These are phyloP conservation scores for Aspergillus haitiensis DNA, from an alignment of 495 filamentous ascomycete species.

Conservation along the genomic window DNA sequence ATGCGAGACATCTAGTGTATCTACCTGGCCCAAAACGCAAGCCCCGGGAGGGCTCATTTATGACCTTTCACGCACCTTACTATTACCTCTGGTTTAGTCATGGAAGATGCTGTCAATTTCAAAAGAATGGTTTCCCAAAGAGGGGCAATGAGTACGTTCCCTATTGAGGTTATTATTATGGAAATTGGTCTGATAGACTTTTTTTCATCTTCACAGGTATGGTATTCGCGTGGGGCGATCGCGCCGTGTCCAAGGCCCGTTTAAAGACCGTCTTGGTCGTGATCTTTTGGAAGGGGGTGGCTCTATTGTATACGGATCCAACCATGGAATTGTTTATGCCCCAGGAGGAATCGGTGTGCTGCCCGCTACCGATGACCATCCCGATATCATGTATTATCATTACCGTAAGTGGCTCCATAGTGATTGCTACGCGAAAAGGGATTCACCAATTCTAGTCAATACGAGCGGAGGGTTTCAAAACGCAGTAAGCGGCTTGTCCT, in stretches of 20 bases:
- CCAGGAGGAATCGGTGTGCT: conserved; percentile 48
- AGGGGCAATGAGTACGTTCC: conserved; percentile 60
- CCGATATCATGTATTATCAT: conserved; percentile 52
- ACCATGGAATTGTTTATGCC: conserved; percentile 47
- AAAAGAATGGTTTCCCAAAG: conserved; percentile 43
- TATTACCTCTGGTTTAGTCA: conserved; percentile 73
- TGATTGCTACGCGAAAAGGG: too few species aligned
- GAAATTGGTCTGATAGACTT: background rate
- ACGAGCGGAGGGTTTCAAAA: conserved; percentile 41
- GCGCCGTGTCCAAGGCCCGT: conserved; percentile 39
- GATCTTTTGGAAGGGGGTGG: conserved; percentile 43
- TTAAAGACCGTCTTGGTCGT: conserved; percentile 38
- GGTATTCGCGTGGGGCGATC: conserved; percentile 48
- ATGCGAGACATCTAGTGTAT: conserved; percentile 51
- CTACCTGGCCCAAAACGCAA: conserved; percentile 30
- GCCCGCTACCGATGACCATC: conserved; percentile 27
- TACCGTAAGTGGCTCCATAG: conserved; percentile 32
- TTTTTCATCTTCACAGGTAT: conserved; percentile 23
- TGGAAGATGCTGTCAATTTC: conserved; percentile 66
- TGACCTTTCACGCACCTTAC: conserved; percentile 57
- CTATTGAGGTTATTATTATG: background rate
- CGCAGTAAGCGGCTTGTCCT: conserved; percentile 28
- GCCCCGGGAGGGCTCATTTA: conserved; percentile 62
- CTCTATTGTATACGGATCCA: conserved; percentile 46
- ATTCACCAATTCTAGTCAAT: conserved; percentile 33